Evolutionary conservation across 2,329 filamentous ascomycete genomes (phyloP).

Genomic region (Orbilia quercus): DNA sequence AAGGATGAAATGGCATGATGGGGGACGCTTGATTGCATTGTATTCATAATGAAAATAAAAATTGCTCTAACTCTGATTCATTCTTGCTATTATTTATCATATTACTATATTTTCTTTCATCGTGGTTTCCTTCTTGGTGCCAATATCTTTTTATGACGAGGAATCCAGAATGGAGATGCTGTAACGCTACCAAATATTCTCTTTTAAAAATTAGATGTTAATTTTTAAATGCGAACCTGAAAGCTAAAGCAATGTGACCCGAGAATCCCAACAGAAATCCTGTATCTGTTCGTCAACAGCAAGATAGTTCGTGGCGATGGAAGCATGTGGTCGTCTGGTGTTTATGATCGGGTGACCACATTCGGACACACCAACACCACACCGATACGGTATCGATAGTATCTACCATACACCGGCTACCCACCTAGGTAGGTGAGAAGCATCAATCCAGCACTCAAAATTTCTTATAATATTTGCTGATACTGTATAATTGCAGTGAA

Average conservation of each 20-base stretch:
- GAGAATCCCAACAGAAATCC: constrained; percentile 14
- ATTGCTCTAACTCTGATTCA: constrained; percentile 33
- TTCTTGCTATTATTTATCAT: constrained; percentile 10
- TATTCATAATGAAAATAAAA: constrained; percentile 44
- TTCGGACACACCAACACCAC: neutral
- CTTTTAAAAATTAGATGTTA: neutral
- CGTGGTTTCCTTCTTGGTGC: constrained; percentile 2
- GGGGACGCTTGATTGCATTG: constrained; percentile 35
- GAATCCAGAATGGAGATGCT: constrained; percentile 12
- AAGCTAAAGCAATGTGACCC: constrained; percentile 9
- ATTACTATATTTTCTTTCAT: neutral
- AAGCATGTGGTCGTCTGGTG: constrained; percentile 25
- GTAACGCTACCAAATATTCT: constrained; percentile 1
- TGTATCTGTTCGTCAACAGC: neutral
- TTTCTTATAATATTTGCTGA: neutral
- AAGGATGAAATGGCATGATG: constrained; percentile 17
- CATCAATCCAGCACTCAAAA: neutral
- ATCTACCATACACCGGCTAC: neutral
- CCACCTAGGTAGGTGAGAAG: neutral
- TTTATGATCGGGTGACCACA: constrained; percentile 46
- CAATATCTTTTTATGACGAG: neutral
- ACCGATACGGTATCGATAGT: neutral
- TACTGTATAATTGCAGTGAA: neutral
- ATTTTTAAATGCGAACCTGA: neutral
- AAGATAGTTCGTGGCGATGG: constrained; percentile 11